Evolutionary conservation across 805 yeast genomes (phyloP), one percentile per base, ranked within the genome.

Genomic region (Ogataea neopini): DNA sequence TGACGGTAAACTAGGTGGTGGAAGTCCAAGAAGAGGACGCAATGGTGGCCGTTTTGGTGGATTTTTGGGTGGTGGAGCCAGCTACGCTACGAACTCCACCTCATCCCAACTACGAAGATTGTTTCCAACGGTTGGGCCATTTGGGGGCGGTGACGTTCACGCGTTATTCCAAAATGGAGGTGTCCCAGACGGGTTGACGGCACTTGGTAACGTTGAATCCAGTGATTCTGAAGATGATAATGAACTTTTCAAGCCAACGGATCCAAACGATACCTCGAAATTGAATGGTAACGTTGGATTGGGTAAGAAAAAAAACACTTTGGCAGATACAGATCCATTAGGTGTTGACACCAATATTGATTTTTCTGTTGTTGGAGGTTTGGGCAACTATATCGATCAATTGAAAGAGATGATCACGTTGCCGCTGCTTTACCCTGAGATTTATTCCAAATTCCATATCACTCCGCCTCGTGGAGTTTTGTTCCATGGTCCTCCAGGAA

Each of bases 401-500:
- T 75, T 94, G 52, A 94, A 94, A 60, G 99, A 94, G 68, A 94
- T 94, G 99, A 95, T 94, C 4, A 88, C 96, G 1, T 70, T 94
- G 47, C 99, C 99, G 0, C 71, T 94, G 53, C 69, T 91, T 45
- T 94, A 94, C 58, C 99, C 99, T 1, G 99, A 94, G 63, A 77
- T 94, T 8, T 94, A 92, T 62, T 86, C 89, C 54, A 83, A 83
- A 63, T 94, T 94, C 61, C 84, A 83, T 48, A 89, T 92, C 29
- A 88, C 97, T 0, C 98, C 99, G 1, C 99, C 99, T 15, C 74
- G 99, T 54, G 99, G 99, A 52, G 99, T 94, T 1, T 68, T 94
- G 46, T 94, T 94, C 69, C 99, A 94, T 67, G 99, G 99, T 40
- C 99, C 99, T 4, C 99, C 99, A 2, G 99, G 99, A 54, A 94